Conservation (phyloP, 2,329 filamentous ascomycete genomes). For the Nigrospora osmanthi region DNA sequence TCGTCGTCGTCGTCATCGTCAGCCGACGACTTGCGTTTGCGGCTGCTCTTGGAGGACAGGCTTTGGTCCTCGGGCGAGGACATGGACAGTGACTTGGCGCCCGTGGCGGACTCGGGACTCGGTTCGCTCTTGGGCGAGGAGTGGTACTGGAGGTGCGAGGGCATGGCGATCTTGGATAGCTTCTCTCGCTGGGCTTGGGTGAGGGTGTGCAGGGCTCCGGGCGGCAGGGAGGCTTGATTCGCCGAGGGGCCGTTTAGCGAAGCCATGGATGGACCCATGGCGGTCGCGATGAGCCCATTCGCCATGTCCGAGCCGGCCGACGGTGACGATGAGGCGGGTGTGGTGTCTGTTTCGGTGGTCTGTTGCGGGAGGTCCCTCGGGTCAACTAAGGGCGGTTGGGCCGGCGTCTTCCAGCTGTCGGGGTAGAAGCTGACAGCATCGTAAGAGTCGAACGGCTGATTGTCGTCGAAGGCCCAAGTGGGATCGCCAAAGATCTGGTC, state of each 20-base stretch:
- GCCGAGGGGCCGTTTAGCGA: background rate
- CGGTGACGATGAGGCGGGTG: background rate
- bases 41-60: slow-evolving; percentile 37
- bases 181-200: slow-evolving; percentile 54
- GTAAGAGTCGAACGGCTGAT: slow-evolving; percentile 39
- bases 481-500: slow-evolving; percentile 28
- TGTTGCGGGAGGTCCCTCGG: slow-evolving; percentile 10
- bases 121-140: slow-evolving; percentile 46
- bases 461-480: slow-evolving; percentile 41
- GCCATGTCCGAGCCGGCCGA: slow-evolving; percentile 1
- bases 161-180: slow-evolving; percentile 57
- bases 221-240: background rate
- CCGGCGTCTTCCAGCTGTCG: slow-evolving; percentile 19
- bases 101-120: slow-evolving; percentile 50
- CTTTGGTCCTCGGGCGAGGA: slow-evolving; percentile 53
- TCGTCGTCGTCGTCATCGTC: slow-evolving; percentile 51
- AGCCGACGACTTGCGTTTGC: slow-evolving; percentile 64
- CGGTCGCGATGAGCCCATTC: slow-evolving; percentile 1
- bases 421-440: slow-evolving; percentile 25
- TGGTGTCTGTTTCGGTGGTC: background rate
- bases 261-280: background rate
- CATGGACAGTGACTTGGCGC: slow-evolving; percentile 33
- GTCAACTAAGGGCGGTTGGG: slow-evolving; percentile 19
- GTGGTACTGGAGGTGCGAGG: slow-evolving; percentile 51
- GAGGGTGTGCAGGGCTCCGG: slow-evolving; percentile 30